phyloP scores from a whole-genome alignment of 2,329 filamentous ascomycete species.

The Stylonectria norvegica region DNA sequence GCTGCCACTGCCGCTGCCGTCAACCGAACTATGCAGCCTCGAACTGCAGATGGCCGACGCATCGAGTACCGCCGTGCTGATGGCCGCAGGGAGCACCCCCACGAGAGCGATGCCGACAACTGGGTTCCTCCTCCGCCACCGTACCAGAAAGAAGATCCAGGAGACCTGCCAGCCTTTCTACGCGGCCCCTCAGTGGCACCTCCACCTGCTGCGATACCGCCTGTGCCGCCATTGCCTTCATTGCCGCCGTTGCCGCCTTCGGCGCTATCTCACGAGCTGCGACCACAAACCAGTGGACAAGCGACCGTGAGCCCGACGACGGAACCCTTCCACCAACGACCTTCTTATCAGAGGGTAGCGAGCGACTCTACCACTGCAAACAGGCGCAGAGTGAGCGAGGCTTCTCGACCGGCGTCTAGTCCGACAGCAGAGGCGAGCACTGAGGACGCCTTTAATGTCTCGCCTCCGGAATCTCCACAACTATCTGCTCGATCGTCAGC shows the following conservation, averaged over 20 bases:
- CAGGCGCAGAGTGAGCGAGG: slow-evolving; percentile 23
- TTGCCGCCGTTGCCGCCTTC: slow-evolving; percentile 4
- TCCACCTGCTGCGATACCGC: slow-evolving; percentile 23
- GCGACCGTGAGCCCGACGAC: slow-evolving; percentile 4
- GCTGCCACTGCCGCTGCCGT: slow-evolving; percentile 74
- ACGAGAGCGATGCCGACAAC: slow-evolving; percentile 84
- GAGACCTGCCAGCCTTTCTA: slow-evolving; percentile 54
- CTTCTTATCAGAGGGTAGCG: slow-evolving; percentile 32
- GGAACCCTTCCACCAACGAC: slow-evolving; percentile 11
- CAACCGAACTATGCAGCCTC: slow-evolving; percentile 64
- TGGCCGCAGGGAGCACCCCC: slow-evolving; percentile 68
- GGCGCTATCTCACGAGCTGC: background rate
- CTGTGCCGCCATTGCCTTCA: slow-evolving; percentile 22
- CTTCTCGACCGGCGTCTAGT: slow-evolving; percentile 31
- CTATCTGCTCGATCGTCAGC: slow-evolving; percentile 7
- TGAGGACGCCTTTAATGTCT: slow-evolving; percentile 45
- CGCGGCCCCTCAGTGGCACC: slow-evolving; percentile 46
- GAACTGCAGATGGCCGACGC: slow-evolving; percentile 49
- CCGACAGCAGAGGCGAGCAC: slow-evolving; percentile 26
- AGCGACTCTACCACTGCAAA: slow-evolving; percentile 35
- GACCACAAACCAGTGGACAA: no score
- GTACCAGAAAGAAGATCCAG: slow-evolving; percentile 65
- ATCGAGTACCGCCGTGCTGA: slow-evolving; percentile 66
- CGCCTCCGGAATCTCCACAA: slow-evolving; percentile 42
- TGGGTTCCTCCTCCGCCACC: slow-evolving; percentile 85